Conservation (phyloP, 176 grass and related monocot genomes). For the Zea luxurians region DNA sequence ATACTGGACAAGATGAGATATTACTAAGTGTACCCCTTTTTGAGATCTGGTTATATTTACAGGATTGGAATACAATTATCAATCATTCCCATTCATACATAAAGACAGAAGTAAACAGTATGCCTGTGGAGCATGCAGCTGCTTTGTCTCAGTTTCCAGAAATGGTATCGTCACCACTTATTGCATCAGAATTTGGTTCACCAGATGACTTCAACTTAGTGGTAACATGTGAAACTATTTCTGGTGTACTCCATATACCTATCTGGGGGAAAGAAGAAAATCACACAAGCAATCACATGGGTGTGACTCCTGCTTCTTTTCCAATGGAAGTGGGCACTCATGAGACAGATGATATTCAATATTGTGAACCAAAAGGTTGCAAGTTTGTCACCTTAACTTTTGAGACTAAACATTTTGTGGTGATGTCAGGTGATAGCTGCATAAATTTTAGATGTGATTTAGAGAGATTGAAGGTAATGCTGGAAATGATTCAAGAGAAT, state of each 20-base stretch:
- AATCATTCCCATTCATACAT: slow-evolving; percentile 61
- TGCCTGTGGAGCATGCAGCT: slow-evolving; percentile 25
- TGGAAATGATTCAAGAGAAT: slow-evolving; percentile 71
- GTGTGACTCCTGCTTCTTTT: slow-evolving; percentile 32
- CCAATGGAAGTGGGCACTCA: slow-evolving; percentile 11
- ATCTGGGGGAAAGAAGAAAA: slow-evolving; percentile 58
- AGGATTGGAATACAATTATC: slow-evolving; percentile 66
- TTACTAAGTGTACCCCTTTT: slow-evolving; percentile 56
- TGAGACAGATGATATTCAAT: slow-evolving; percentile 33
- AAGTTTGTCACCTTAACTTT: slow-evolving; percentile 68
- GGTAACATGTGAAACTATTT: slow-evolving; percentile 72
- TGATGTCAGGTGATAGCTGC: slow-evolving; percentile 51
- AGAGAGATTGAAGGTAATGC: slow-evolving; percentile 65
- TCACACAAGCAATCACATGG: slow-evolving; percentile 35
- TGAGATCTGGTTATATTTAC: slow-evolving; percentile 81
- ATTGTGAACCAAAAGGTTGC: slow-evolving; percentile 46
- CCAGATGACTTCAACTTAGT: slow-evolving; percentile 55
- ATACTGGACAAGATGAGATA: slow-evolving; percentile 54
- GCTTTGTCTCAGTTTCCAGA: slow-evolving; percentile 38
- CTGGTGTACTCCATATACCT: slow-evolving; percentile 72
- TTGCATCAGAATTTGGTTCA: slow-evolving; percentile 50
- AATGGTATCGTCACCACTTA: slow-evolving; percentile 31
- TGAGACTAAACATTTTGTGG: slow-evolving; percentile 74
- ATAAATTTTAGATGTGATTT: slow-evolving; percentile 66
- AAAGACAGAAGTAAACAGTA: slow-evolving; percentile 41